phyloP scores from a whole-genome alignment of 257 asterid genomes.

The Parsonsia alboflavescens region DNA sequence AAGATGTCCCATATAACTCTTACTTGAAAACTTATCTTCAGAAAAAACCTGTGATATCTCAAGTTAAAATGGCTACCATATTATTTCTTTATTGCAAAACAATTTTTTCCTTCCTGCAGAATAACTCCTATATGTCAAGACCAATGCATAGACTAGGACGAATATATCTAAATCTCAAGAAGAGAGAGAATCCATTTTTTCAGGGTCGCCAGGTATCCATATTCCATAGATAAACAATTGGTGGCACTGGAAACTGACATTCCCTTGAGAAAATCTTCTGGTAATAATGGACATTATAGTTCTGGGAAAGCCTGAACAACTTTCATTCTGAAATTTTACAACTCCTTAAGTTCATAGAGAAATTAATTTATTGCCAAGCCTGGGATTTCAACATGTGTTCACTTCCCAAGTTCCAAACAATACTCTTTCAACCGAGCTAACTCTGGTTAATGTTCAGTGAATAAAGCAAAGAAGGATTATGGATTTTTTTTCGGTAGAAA shows the following conservation, averaged over 20 bases:
- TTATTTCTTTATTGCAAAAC: not conserved
- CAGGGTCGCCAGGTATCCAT: not conserved
- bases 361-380: not conserved
- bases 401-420: not conserved
- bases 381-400: not conserved
- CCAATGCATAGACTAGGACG: not conserved
- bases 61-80: not conserved
- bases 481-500: not conserved
- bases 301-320: not conserved
- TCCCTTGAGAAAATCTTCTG: not conserved
- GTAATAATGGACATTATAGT: not conserved
- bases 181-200: not conserved
- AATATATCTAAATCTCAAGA: not conserved
- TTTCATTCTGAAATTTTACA: not conserved
- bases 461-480: not conserved
- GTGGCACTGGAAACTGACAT: not conserved
- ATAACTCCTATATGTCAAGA: not conserved
- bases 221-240: not conserved
- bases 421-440: not conserved
- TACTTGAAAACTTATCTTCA: not conserved
- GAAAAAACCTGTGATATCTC: not conserved
- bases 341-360: not conserved
- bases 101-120: not conserved
- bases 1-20: not conserved
- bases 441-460: not conserved